Conservation (phyloP, 805 yeast species). For the Tetrapisispora pingtungensis region DNA sequence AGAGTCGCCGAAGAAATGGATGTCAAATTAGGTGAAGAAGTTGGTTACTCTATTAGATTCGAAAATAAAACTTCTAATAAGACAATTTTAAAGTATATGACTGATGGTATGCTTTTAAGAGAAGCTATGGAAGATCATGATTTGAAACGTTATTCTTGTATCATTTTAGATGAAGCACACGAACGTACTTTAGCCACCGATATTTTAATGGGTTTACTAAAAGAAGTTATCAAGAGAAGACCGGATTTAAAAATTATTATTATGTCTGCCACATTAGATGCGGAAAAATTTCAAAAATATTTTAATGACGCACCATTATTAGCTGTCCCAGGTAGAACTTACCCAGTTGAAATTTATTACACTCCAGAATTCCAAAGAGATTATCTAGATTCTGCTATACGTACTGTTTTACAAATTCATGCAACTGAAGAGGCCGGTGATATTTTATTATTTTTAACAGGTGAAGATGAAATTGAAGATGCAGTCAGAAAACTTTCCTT, state of each 20-base stretch:
- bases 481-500: slow-evolving; percentile 81
- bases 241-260: slow-evolving; percentile 72
- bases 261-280: slow-evolving; percentile 92
- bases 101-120: slow-evolving; percentile 82
- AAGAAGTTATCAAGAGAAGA: slow-evolving; percentile 38
- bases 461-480: slow-evolving; percentile 91
- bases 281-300: slow-evolving; percentile 61
- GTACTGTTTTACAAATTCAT: slow-evolving; percentile 78
- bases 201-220: slow-evolving; percentile 71
- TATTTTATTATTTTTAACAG: slow-evolving; percentile 85
- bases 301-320: slow-evolving; percentile 82
- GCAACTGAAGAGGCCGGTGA: slow-evolving; percentile 49
- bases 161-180: slow-evolving; percentile 94
- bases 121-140: slow-evolving; percentile 61
- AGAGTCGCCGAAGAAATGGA: slow-evolving; percentile 78
- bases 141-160: slow-evolving; percentile 65
- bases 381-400: slow-evolving; percentile 79
- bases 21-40: slow-evolving; percentile 57
- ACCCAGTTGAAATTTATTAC: slow-evolving; percentile 71
- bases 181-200: slow-evolving; percentile 86
- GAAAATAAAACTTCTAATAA: slow-evolving; percentile 54
- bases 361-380: slow-evolving; percentile 54
- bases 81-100: slow-evolving; percentile 80
- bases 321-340: slow-evolving; percentile 85
- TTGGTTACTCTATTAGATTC: slow-evolving; percentile 81